phyloP scores from a whole-genome alignment of 148 eudicot genomes.

The Mesembryanthemum crystallinum region DNA sequence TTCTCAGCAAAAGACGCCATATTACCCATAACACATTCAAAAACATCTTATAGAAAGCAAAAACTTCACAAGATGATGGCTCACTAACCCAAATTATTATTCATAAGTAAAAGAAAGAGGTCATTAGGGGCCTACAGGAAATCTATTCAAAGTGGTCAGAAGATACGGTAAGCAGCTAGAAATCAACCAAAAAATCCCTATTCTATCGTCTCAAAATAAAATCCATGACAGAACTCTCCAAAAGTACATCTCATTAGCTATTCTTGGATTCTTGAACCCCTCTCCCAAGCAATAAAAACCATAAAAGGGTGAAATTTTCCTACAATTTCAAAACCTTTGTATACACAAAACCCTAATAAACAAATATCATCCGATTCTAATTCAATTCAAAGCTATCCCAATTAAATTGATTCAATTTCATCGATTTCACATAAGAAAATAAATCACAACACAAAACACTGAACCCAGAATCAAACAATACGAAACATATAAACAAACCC shows the following conservation, averaged over 20 bases:
- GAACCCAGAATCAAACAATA: neutral
- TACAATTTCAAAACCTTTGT: neutral
- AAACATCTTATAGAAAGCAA: too few species aligned
- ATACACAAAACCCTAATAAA: neutral
- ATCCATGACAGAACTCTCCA: neutral
- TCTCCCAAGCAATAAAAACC: too few species aligned
- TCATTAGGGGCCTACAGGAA: too few species aligned
- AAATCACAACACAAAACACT: neutral
- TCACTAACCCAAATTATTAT: too few species aligned
- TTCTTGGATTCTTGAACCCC: neutral
- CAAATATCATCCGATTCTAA: neutral
- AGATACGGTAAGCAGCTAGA: too few species aligned
- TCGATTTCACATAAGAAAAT: conserved; percentile 3
- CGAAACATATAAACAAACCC: neutral
- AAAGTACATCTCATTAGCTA: neutral
- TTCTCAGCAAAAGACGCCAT: too few species aligned
- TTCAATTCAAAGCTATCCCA: neutral
- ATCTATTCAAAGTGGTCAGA: too few species aligned
- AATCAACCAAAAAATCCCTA: too few species aligned
- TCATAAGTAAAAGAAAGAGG: too few species aligned
- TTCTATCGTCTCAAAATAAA: neutral
- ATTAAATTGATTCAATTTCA: neutral
- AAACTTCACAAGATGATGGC: too few species aligned
- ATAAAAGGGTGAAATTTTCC: neutral
- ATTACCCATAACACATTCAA: too few species aligned